Base-by-base conservation (phyloP, 345 rosid genomes). In the Sisymbrium irio region DNA sequence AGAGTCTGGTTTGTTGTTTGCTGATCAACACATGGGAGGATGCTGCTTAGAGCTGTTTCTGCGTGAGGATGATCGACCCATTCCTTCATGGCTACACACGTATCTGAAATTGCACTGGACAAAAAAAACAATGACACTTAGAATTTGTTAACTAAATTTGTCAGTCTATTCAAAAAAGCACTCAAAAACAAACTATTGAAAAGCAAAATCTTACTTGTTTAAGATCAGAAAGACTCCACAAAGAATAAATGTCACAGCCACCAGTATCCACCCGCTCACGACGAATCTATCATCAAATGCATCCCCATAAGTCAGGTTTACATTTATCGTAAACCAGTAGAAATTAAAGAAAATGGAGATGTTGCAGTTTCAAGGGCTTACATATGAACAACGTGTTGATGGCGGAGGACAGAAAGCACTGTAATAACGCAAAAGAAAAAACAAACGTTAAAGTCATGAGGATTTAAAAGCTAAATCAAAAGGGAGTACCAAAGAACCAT, bases 1-100 rank as follows among this genome's bases (percentile, higher is more conserved):
- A 95, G 93, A 1, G 97, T 88, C 65, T 88, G 82, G 81, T 87
- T 95, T 59, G 99, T 92, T 47, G 98, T 95, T 72, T 67, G 82
- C 72, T 86, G 87, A 73, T 95, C 92, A n/a, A 95, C 97, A 70
- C 98, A 95, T 1, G 99, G 96, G 75, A 95, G 95, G 75, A 95
- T 90, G 81, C 88, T 76, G 77, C 91, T 88, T 30, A 95, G 99
- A 71, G 97, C 97, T 41, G 97, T 86, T 73, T 86, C 91, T 4
- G 96, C 88, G 39, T 89, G 92, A 15, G 97, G 97, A 80, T 95
- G 75, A 67, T 87, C 93, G 13, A 87, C 97, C 98, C 98, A 95
- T 74, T 92, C 93, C 53, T 85, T 86, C 99, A 95, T 92, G 57
- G 97, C 97, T 81, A 87, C 57, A 66, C 99, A 95, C 8, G 96